phyloP scores from a whole-genome alignment of 2,329 filamentous ascomycete genomes.

The Venturia nashicola region DNA sequence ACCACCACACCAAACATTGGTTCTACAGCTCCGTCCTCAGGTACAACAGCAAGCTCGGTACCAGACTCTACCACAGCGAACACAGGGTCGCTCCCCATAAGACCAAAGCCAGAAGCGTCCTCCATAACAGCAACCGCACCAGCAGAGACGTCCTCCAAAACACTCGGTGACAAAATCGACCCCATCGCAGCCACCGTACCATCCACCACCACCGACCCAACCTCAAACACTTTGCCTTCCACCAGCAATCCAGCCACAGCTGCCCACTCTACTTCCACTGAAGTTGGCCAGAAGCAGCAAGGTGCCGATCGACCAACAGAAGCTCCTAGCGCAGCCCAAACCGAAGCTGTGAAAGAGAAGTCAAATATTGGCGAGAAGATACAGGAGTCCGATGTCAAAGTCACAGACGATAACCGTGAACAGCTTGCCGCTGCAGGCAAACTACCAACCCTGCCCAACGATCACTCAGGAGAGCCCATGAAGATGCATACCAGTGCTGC shows the following conservation, averaged over 20 bases:
- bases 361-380: constrained; percentile 17
- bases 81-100: background rate
- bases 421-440: constrained; percentile 5
- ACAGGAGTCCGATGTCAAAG: background rate
- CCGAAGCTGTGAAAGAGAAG: constrained; percentile 18
- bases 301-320: constrained; percentile 22
- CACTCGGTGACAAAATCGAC: too few species aligned
- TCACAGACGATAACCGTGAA: constrained; percentile 8
- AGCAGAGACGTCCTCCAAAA: background rate
- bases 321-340: constrained; percentile 22
- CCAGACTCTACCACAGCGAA: background rate
- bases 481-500: constrained; percentile 15
- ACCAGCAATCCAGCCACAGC: background rate
- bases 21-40: background rate
- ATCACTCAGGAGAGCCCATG: constrained; percentile 18
- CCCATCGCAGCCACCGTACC: constrained; percentile 5
- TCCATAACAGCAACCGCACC: background rate
- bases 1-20: background rate
- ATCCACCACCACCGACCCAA: constrained; percentile 12
- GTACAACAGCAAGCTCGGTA: constrained; percentile 7
- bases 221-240: background rate
- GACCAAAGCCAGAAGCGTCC: background rate
- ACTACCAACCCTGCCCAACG: constrained; percentile 14
- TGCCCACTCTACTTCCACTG: constrained; percentile 9
- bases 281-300: constrained; percentile 22